Evolutionary conservation across 306 rosid species (phyloP), one percentile per base, ranked within the genome.

Genomic region (Morella rubra): DNA sequence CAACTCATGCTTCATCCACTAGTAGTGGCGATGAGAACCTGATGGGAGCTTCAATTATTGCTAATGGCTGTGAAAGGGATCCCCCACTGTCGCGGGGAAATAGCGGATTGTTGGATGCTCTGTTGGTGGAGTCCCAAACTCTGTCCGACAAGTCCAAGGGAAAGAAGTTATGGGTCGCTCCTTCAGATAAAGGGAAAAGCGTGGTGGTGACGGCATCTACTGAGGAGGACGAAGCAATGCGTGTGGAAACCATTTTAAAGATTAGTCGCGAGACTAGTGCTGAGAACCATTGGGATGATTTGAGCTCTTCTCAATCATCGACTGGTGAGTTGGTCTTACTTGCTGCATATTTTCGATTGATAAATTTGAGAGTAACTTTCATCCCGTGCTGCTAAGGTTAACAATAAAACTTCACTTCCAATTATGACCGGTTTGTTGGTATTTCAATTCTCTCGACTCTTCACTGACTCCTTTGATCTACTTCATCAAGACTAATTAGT

Each of bases 31-130:
- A 79, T n/a, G 88, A 83, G 32, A 84, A 80, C 45, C 49, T 76
- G 4, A 78, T 80, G 83, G 81, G 77, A 22, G 73, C 78, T 65
- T 77, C 89, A 32, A 76, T 70, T 71, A 65, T 47, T 77, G 68
- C 42, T 10, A 41, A 75, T 74, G 81, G 61, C 20, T 65, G 60
- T 55, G 62, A 83, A 55, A 52, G 74, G n/a, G 82, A 70, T 41
- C 58, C 85, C 14, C 80, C 76, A 15, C 44, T 67, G 13, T 65
- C 74, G 4, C 81, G 55, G 5, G 77, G 73, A 32, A 87, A 88
- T 71, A 87, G 84, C 59, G 96, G 96, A 10, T 75, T 91, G 42
- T 80, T 91, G 79, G 92, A 88, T 64, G 93, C 79, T 60, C n/a
- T 91, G 8, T 76, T 90, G 58, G 45, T 49, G 49, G 88, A 90